Base-by-base conservation (phyloP, 305 asterid species). In the Caryopteris hybrid region DNA sequence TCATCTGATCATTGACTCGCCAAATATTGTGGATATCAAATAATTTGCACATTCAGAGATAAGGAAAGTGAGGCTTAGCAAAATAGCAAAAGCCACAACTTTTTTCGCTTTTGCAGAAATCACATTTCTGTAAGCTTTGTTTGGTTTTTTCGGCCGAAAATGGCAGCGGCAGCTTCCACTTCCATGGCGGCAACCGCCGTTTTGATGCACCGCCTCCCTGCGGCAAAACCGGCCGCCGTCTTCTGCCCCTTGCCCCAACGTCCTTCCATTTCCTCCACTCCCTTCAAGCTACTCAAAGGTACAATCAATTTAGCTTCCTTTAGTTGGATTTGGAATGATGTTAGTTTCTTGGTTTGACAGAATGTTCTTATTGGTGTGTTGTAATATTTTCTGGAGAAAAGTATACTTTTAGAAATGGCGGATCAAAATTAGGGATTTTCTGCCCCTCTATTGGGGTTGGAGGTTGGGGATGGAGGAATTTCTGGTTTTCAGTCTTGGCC, bases 151-250 rank as follows among this genome's bases (percentile, higher is more conserved):
- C 76, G 71, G 54, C 60, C 36, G 36, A 27, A 46, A 79, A 91
- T 88, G 96, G 88, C 95, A 71, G 89, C 87, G 72, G 82, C 88
- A 84, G 91, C 94, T 80, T 79, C 91, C 80, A 80, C 95, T 76
- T 91, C 93, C 50, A 88, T 87, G 95, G 93, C 96, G 82, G 90
- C 96, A 70, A 82, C 89, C 74, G 88, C 91, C 87, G 87, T 84
- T 61, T 80, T 85, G 76, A 58, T 82, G 55, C 83, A 88, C 72
- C 78, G 87, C 57, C 78, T 83, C 46, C 82, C 87, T 8, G 79
- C 85, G 36, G 65, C 78, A 70, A 78, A 66, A 55, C 68, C 67
- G 3, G 70, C 81, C 58, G 74, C 61, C 58, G 73, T 61, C 36
- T 79, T 78, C 84, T 75, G 88, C 27, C 80, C 86, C 27, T 65